These are phyloP conservation scores for Xylaria hypoxylon DNA, from an alignment of 2,329 filamentous ascomycete genomes.

Conservation along the genomic window DNA sequence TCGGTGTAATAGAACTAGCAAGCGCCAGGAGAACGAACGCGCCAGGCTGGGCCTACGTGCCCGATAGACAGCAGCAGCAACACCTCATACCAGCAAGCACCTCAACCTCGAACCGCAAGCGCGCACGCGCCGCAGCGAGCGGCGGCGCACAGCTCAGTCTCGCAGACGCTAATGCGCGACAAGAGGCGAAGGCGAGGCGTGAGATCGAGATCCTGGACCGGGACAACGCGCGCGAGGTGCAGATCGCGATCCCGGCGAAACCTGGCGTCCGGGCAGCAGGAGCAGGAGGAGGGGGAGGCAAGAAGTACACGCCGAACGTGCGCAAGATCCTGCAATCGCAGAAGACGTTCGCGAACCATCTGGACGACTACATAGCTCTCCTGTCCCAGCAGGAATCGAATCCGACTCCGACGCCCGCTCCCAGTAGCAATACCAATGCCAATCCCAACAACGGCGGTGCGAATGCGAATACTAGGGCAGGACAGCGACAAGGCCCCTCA, in stretches of 20 bases:
- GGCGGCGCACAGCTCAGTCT: constrained; percentile 61
- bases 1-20: constrained; percentile 86
- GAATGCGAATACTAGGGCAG: not conserved
- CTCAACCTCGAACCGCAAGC: constrained; percentile 72
- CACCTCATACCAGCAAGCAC: constrained; percentile 60
- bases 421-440: not conserved
- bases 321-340: constrained; percentile 82
- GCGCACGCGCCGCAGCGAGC: constrained; percentile 68
- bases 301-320: constrained; percentile 75
- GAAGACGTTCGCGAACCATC: constrained; percentile 85
- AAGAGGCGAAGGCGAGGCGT: constrained; percentile 83
- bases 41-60: constrained; percentile 93
- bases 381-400: constrained; percentile 31
- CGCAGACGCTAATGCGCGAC: constrained; percentile 80
- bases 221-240: constrained; percentile 79
- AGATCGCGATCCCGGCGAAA: constrained; percentile 75
- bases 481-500: constrained; percentile 21
- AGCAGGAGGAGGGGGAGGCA: constrained; percentile 53
- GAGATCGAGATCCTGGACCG: constrained; percentile 85
- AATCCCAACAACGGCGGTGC: not conserved
- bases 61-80: constrained; percentile 70
- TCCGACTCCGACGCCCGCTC: not conserved
- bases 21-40: constrained; percentile 75
- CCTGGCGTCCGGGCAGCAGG: constrained; percentile 53
- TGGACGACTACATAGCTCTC: constrained; percentile 81